Percentiles rank a stretch among this genome's conserved stretches.
Conservation (phyloP, 208 protist genomes). For the Leptomonas seymouri region DNA sequence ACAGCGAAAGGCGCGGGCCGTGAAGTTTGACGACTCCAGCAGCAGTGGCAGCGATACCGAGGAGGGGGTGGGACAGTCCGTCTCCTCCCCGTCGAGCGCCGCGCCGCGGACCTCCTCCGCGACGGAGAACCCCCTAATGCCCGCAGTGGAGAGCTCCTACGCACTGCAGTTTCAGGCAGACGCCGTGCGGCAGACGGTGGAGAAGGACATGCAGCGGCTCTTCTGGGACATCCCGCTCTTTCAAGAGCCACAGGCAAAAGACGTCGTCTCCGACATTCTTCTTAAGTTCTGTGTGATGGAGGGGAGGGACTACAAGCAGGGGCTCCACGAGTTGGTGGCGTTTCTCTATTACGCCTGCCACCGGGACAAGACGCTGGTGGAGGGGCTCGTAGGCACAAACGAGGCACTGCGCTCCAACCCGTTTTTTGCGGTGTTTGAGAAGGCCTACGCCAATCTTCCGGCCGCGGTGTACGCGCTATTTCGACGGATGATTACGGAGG, state of each 20-base stretch:
- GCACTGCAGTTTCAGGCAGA: slow-evolving; percentile 57
- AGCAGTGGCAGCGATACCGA: slow-evolving; percentile 11
- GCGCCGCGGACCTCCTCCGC: not conserved
- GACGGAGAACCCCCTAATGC: slow-evolving; percentile 67
- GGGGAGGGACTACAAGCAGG: slow-evolving; percentile 80
- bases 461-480: slow-evolving; percentile 53
- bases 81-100: not conserved
- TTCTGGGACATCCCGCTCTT: slow-evolving; percentile 71
- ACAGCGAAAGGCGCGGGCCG: slow-evolving; percentile 10
- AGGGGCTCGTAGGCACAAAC: slow-evolving; percentile 17
- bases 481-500: slow-evolving; percentile 42
- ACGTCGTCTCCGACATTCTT: slow-evolving; percentile 53
- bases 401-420: slow-evolving; percentile 12
- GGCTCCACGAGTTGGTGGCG: slow-evolving; percentile 92
- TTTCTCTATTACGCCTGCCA: slow-evolving; percentile 70
- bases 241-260: slow-evolving; percentile 31
- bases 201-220: slow-evolving; percentile 72
- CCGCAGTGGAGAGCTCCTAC: slow-evolving; percentile 57
- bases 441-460: slow-evolving; percentile 24
- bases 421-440: slow-evolving; percentile 16
- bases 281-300: slow-evolving; percentile 64
- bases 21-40: slow-evolving; percentile 36
- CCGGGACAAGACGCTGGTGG: slow-evolving; percentile 36
- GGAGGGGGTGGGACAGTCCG: slow-evolving; percentile 5
- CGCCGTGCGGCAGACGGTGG: slow-evolving; percentile 36